Percentiles rank a stretch among this genome's conserved stretches.
Conservation (phyloP, 768 basidiomycete species). For the Lentinula raphanica region DNA sequence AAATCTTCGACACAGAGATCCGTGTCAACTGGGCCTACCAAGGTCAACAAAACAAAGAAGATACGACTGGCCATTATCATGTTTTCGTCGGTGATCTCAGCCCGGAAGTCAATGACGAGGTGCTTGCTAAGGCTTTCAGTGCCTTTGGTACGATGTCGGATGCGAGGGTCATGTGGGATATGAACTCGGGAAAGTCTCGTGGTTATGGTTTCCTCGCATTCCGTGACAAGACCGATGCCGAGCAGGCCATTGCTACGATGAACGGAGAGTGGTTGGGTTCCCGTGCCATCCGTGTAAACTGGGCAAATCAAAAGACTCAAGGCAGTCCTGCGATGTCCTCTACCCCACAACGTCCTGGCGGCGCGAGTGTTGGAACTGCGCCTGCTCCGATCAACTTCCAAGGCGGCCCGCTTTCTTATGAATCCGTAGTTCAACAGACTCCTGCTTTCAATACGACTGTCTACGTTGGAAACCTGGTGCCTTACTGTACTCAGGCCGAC, state of each 20-base stretch:
- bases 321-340: conserved; percentile 37
- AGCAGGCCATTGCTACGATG: conserved; percentile 99
- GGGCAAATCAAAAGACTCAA: conserved; percentile 99
- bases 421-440: conserved; percentile 89
- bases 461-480: conserved; percentile 97
- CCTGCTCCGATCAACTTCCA: conserved; percentile 91
- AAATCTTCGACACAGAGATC: conserved; percentile 99
- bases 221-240: conserved; percentile 97
- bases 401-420: conserved; percentile 85
- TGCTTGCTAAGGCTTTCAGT: conserved; percentile 92
- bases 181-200: conserved; percentile 98
- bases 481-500: conserved; percentile 95
- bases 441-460: conserved; percentile 93
- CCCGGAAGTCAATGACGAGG: conserved; percentile 97
- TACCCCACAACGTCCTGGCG: conserved; percentile 37
- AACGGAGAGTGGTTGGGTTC: conserved; percentile 99
- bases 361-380: conserved; percentile 50
- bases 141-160: conserved; percentile 97
- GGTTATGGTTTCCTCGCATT: conserved; percentile 99
- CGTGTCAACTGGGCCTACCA: conserved; percentile 99
- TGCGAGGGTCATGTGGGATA: conserved; percentile 99
- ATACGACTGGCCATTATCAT: conserved; percentile 95
- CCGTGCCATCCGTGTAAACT: conserved; percentile 97
- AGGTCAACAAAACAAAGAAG: conserved; percentile 97
- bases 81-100: conserved; percentile 99